Percentiles rank a stretch among this genome's conserved stretches.
Evolutionary conservation across 2,329 filamentous ascomycete species (phyloP).

Genomic region (Venturia aucupariae): DNA sequence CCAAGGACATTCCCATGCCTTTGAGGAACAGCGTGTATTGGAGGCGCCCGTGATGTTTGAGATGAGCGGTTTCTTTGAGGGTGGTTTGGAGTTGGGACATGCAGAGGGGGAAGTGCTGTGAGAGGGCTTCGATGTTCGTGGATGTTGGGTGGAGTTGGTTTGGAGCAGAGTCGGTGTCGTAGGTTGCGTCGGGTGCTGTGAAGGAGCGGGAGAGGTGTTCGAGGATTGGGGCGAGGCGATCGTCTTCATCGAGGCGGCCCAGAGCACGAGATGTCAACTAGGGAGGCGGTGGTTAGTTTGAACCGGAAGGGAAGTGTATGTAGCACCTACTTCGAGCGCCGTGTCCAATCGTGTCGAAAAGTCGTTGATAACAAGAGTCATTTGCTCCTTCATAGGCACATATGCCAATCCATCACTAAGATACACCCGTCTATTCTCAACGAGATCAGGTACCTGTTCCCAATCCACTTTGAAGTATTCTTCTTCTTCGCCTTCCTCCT

Average conservation of each 20-base stretch:
- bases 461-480: slow-evolving; percentile 96
- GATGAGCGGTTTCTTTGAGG: slow-evolving; percentile 75
- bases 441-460: slow-evolving; percentile 82
- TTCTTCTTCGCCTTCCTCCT: slow-evolving; percentile 57
- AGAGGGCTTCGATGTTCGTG: slow-evolving; percentile 67
- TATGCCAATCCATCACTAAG: slow-evolving; percentile 78
- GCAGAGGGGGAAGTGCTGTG: slow-evolving; percentile 61
- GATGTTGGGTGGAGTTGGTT: slow-evolving; percentile 58
- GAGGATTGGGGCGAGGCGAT: slow-evolving; percentile 69
- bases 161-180: slow-evolving; percentile 52
- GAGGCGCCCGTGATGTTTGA: slow-evolving; percentile 87
- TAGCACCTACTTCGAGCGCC: slow-evolving; percentile 60
- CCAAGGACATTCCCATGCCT: slow-evolving; percentile 83
- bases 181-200: slow-evolving; percentile 78
- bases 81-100: slow-evolving; percentile 70
- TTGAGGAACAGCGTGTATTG: slow-evolving; percentile 97
- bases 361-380: slow-evolving; percentile 81
- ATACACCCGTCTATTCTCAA: slow-evolving; percentile 70
- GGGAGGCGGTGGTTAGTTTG: not conserved
- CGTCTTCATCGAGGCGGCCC: slow-evolving; percentile 90
- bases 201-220: slow-evolving; percentile 92
- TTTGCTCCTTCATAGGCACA: slow-evolving; percentile 77
- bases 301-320: not conserved
- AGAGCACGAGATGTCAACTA: slow-evolving; percentile 83
- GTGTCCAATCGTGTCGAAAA: slow-evolving; percentile 72